Base-by-base conservation (phyloP, 1,284 basidiomycete species). In the Papiliotrema fonsecae region DNA sequence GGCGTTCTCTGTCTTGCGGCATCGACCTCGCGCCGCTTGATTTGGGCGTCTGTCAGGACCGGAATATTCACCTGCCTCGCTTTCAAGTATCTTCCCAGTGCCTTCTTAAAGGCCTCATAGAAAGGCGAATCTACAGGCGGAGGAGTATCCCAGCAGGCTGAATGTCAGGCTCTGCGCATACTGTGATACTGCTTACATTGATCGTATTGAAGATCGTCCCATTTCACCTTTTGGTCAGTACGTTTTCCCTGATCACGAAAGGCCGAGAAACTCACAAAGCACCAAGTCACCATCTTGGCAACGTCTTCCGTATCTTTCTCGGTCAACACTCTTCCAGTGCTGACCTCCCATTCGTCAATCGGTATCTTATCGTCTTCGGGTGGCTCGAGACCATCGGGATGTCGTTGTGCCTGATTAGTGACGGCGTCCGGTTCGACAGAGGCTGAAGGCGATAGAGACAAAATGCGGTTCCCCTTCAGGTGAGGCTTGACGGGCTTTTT, bases 71-170 rank as follows among this genome's bases (percentile, higher is more conserved):
- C 83, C 4, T 73, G 62, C 16, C 82, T 81, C 2, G 87, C 82
- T 22, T 75, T 72, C 13, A 92, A 63, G 64, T 83, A 92, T 30
- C 79, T 76, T 21, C 69, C 59, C 56, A 93, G 82, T 5, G 88
- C 88, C 1, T 60, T 69, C 53, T 79, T 72, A 65, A 85, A 93
- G 1, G 83, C 81, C 2, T 75, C 62, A 66, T 85, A 88, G 14
- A 71, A 62, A 13, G 56, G 51, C 11, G 65, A 64, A 16, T 60
- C 40, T 3, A 44, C 31, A 3, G 68, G 62, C 2, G 88, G 88
- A 1, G 90, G 90, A 10, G 88, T 83, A 70, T 93, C 91, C 87
- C 88, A 93, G 9, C 86, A 86, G n/a, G 87, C 88, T 88, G 58
- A 42, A 6, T 13, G 30, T 27, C 34, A 18, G 16, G 21, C 24